Base-by-base conservation (phyloP, 768 basidiomycete genomes). In the Kwoniella dendrophila region DNA sequence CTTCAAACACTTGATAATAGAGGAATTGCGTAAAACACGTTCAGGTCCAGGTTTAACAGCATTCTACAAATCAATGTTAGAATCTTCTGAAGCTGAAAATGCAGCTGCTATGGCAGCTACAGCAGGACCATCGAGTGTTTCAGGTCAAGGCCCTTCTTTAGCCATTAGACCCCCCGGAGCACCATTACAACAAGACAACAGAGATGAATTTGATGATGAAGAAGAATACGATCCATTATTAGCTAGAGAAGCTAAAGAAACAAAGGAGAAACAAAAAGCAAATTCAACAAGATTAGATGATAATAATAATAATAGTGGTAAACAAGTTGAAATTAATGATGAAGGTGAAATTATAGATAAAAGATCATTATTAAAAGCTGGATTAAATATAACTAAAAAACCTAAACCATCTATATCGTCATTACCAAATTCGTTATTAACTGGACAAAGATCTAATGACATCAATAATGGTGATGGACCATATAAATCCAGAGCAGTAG, bases 341-440 rank as follows among this genome's bases (percentile, higher is more conserved):
- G 94, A 97, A 70, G 94, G 93, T 70, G 90, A 94, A 76, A 93
- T 98, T 47, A 88, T 99, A 49, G 96, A 99, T 81, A 93, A 94
- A 74, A 87, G 94, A 58, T 90, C 94, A 54, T 82, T 99, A 7
- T 82, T 98, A 45, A 86, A 88, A 22, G 94, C 95, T 4, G 96
- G 96, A 1, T 81, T 99, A 58, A 99, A 99, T 76, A 83, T 98
- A 45, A 86, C 90, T 33, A 77, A 76, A 56, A 80, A 80, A 85
- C 89, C 62, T 29, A 75, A 81, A 14, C 49, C 70, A 33, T 41
- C 45, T 29, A n/a, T n/a, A n/a, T n/a, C n/a, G n/a, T 79, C 81
- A 0, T 75, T 85, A 56, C 73, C 80, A 2, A 88, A 92, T 73
- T 67, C 68, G 1, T 38, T 75, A n/a, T 45, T 66, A 10, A 45